Evolutionary conservation across 2,329 filamentous ascomycete species (phyloP).

Genomic region (Ceratocystis cacaofunesta): DNA sequence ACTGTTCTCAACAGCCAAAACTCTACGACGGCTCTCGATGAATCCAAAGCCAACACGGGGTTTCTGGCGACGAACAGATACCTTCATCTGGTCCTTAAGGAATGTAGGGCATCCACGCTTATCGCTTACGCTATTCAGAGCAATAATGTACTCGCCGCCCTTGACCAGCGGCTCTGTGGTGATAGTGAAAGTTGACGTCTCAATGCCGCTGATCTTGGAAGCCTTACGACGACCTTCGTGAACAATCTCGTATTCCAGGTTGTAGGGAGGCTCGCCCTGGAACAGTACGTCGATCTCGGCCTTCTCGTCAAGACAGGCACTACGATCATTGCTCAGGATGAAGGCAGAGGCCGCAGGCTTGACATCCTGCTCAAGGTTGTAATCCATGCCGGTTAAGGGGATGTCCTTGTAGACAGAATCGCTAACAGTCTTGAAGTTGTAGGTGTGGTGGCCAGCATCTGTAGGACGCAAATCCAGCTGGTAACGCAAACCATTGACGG

Average conservation of each 20-base stretch:
- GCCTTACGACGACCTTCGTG: slow-evolving; percentile 75
- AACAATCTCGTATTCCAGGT: slow-evolving; percentile 79
- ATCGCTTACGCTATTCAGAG: slow-evolving; percentile 75
- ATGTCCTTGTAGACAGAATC: slow-evolving; percentile 67
- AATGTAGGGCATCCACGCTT: slow-evolving; percentile 73
- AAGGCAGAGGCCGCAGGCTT: slow-evolving; percentile 81
- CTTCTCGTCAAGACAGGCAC: slow-evolving; percentile 69
- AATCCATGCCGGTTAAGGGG: slow-evolving; percentile 43
- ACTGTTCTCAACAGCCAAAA: slow-evolving; percentile 63
- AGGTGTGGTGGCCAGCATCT: slow-evolving; percentile 72
- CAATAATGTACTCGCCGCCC: slow-evolving; percentile 81
- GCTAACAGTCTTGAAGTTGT: slow-evolving; percentile 65
- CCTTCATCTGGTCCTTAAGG: slow-evolving; percentile 69
- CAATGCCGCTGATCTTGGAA: slow-evolving; percentile 48
- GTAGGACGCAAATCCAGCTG: slow-evolving; percentile 73
- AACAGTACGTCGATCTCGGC: slow-evolving; percentile 61
- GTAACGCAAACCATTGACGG: slow-evolving; percentile 56
- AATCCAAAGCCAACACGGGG: slow-evolving; percentile 76
- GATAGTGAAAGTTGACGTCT: slow-evolving; percentile 50
- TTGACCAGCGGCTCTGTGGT: slow-evolving; percentile 57
- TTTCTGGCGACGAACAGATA: slow-evolving; percentile 75
- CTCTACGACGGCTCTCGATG: slow-evolving; percentile 62
- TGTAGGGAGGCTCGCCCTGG: slow-evolving; percentile 73
- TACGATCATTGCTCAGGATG: slow-evolving; percentile 42
- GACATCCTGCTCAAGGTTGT: slow-evolving; percentile 70